Percentiles rank a stretch among this genome's conserved stretches.
These are phyloP conservation scores for Colletotrichum caudatum DNA, from an alignment of 2,329 filamentous ascomycete genomes.

Conservation along the genomic window DNA sequence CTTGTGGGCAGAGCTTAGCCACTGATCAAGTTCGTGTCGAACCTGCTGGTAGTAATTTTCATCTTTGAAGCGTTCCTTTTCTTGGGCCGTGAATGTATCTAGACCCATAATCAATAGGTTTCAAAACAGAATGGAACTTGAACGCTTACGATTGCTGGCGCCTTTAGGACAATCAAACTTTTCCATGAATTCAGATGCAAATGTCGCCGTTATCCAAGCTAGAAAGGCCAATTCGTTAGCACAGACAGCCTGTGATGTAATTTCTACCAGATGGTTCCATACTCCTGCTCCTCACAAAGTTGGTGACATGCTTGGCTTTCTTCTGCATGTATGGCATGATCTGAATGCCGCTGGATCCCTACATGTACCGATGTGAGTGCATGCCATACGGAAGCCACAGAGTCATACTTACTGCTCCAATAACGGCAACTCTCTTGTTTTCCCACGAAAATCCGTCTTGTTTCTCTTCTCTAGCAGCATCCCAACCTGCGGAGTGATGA, in stretches of 20 bases:
- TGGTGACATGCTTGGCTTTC: constrained; percentile 17
- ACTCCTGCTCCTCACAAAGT: constrained; percentile 1
- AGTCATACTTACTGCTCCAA: constrained; percentile 51
- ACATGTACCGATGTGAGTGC: constrained; percentile 38
- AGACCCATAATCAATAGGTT: background rate
- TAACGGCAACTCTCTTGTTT: constrained; percentile 60
- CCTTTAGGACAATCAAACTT: background rate
- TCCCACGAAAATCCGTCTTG: constrained; percentile 21
- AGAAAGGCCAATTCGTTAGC: background rate
- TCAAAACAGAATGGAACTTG: fast-evolving
- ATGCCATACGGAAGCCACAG: no score
- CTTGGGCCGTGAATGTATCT: background rate
- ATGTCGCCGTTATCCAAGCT: constrained; percentile 4
- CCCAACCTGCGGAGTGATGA: background rate
- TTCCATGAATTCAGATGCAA: background rate
- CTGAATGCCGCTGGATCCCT: constrained; percentile 64
- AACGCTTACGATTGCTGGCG: background rate
- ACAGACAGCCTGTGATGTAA: no score
- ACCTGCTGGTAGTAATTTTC: background rate
- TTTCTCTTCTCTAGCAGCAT: background rate
- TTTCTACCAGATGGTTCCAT: background rate
- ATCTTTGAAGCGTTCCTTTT: background rate
- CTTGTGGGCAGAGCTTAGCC: background rate
- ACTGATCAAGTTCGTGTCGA: background rate
- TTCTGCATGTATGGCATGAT: constrained; percentile 59